phyloP scores from a whole-genome alignment of 2,329 filamentous ascomycete species.

The Rhytidhysteron rufulum region DNA sequence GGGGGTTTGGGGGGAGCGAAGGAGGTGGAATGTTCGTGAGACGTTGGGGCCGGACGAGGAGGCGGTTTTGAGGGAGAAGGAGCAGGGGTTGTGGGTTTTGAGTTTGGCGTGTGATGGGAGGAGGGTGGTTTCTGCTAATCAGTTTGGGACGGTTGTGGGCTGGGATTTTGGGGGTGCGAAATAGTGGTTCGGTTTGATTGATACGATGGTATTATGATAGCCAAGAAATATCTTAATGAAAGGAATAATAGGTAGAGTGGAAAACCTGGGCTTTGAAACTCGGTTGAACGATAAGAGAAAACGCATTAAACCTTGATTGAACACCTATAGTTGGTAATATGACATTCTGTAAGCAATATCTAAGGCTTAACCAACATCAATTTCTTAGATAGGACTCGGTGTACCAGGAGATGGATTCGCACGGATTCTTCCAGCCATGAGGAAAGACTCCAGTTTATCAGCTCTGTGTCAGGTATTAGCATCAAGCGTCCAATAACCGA shows the following conservation, averaged over 20 bases:
- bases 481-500: no score
- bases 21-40: neutral
- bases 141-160: neutral
- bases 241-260: no score
- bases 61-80: neutral
- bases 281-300: no score
- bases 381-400: neutral
- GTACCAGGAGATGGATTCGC: neutral
- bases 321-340: no score
- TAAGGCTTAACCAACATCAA: no score
- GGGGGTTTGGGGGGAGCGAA: neutral
- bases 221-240: no score
- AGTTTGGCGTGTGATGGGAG: neutral
- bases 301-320: no score
- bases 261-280: no score
- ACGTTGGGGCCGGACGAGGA: neutral
- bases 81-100: neutral
- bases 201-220: no score
- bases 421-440: neutral
- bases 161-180: neutral
- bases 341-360: no score
- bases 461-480: no score
- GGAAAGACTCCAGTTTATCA: neutral
- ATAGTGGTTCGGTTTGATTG: neutral
- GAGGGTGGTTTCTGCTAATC: neutral